Evolutionary conservation across 352 stramenopile species (phyloP).

Genomic region (Globisporangium nagaii): DNA sequence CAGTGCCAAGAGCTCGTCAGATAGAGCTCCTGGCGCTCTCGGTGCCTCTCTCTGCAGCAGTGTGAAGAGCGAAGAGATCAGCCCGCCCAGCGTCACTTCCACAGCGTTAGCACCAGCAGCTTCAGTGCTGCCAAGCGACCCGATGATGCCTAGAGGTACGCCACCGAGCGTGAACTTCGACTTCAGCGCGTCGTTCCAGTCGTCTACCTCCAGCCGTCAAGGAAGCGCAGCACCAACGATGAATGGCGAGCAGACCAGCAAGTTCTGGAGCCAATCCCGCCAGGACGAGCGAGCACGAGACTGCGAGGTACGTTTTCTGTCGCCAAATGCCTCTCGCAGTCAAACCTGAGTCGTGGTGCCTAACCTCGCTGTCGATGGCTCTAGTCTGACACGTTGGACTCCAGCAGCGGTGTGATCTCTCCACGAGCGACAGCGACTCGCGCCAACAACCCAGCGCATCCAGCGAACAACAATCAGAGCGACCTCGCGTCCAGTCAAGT

Average conservation of each 20-base stretch:
- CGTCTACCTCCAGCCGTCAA: neutral
- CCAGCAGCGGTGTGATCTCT: slow-evolving; percentile 8
- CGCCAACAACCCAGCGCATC: neutral
- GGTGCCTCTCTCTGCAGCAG: neutral
- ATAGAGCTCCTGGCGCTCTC: neutral
- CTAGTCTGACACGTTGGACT: slow-evolving; percentile 14
- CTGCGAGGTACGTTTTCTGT: slow-evolving; percentile 1
- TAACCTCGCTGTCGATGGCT: neutral
- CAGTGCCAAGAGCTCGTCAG: neutral
- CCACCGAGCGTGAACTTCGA: neutral
- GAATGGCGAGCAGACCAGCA: neutral
- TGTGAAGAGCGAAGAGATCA: slow-evolving; percentile 9
- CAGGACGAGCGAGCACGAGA: neutral
- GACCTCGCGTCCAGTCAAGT: neutral
- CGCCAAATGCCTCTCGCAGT: no score
- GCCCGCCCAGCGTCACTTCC: neutral
- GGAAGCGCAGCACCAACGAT: neutral
- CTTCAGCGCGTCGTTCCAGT: neutral
- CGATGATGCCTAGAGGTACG: no score
- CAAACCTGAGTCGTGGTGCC: no score
- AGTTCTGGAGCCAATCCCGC: neutral
- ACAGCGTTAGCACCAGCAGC: neutral
- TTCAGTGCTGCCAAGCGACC: neutral
- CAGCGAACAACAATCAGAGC: neutral
- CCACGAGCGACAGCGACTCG: neutral